These are phyloP conservation scores for Pseudoturritis turrita DNA, from an alignment of 345 rosid genomes.

Conservation along the genomic window DNA sequence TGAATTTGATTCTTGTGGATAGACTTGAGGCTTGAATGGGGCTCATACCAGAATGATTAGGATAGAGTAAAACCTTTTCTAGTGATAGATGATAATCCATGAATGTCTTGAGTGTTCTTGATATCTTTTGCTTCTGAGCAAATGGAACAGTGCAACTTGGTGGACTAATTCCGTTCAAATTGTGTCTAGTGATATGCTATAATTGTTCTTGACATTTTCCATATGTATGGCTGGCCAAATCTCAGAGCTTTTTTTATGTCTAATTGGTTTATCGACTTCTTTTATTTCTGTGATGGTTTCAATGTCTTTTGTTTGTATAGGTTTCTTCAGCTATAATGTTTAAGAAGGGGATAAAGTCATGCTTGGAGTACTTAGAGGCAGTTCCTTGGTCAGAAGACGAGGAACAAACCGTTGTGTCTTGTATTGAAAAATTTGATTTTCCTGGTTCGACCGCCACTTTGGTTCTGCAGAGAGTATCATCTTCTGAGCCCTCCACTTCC, in stretches of 20 bases:
- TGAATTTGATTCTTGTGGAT: neutral
- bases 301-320: slow-evolving; percentile 19
- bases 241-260: neutral
- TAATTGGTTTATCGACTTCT: neutral
- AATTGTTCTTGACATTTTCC: neutral
- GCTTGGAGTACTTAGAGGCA: slow-evolving; percentile 73
- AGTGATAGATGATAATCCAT: neutral
- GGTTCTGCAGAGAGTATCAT: slow-evolving; percentile 60
- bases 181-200: neutral
- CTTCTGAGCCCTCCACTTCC: slow-evolving; percentile 47
- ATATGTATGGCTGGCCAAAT: neutral
- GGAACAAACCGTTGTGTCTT: slow-evolving; percentile 50
- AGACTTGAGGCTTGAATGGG: neutral
- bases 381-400: slow-evolving; percentile 73
- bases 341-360: slow-evolving; percentile 53
- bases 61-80: neutral
- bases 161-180: neutral
- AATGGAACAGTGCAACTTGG: neutral
- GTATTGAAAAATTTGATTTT: slow-evolving; percentile 52
- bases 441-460: slow-evolving; percentile 26
- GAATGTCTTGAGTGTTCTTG: neutral
- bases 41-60: neutral
- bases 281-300: neutral
- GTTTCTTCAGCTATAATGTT: slow-evolving; percentile 63
- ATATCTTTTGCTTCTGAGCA: neutral